phyloP scores from a whole-genome alignment of 1,284 basidiomycete genomes.

The Papiliotrema laurentii region DNA sequence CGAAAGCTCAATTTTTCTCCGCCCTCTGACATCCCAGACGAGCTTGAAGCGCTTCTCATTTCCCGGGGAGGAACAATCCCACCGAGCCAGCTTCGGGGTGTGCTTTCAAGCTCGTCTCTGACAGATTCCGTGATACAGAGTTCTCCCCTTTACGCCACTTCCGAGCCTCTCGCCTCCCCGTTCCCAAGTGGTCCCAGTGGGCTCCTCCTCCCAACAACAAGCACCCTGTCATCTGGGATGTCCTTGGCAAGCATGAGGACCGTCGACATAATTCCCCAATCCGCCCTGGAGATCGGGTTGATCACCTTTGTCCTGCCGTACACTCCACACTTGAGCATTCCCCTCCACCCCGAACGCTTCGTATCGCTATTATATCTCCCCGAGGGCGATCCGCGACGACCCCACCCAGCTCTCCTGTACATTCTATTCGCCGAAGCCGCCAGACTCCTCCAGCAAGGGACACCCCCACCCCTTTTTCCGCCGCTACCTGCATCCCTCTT shows the following conservation, averaged over 20 bases:
- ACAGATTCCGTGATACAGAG: not conserved
- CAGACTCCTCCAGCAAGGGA: slow-evolving; percentile 15
- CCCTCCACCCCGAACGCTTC: slow-evolving; percentile 32
- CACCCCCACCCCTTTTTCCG: slow-evolving; percentile 12
- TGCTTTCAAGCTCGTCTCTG: not conserved
- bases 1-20: not conserved
- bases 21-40: slow-evolving; percentile 11
- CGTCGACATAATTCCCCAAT: slow-evolving; percentile 21
- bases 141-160: not conserved
- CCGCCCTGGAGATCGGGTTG: slow-evolving; percentile 21
- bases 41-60: slow-evolving; percentile 21
- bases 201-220: not conserved
- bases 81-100: slow-evolving; percentile 6
- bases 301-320: slow-evolving; percentile 31
- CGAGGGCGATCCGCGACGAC: slow-evolving; percentile 14
- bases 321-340: slow-evolving; percentile 25
- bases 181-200: not conserved
- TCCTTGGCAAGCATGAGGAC: slow-evolving; percentile 3
- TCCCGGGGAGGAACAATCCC: slow-evolving; percentile 8
- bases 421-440: slow-evolving; percentile 35
- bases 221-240: not conserved
- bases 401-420: slow-evolving; percentile 37
- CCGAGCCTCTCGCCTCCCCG: no score
- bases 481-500: slow-evolving; percentile 15
- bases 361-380: slow-evolving; percentile 22